A percentile compares a stretch with the other conserved stretches of the same genome.
Conservation (phyloP, 2,329 filamentous ascomycete genomes). For the Fusarium miscanthi region DNA sequence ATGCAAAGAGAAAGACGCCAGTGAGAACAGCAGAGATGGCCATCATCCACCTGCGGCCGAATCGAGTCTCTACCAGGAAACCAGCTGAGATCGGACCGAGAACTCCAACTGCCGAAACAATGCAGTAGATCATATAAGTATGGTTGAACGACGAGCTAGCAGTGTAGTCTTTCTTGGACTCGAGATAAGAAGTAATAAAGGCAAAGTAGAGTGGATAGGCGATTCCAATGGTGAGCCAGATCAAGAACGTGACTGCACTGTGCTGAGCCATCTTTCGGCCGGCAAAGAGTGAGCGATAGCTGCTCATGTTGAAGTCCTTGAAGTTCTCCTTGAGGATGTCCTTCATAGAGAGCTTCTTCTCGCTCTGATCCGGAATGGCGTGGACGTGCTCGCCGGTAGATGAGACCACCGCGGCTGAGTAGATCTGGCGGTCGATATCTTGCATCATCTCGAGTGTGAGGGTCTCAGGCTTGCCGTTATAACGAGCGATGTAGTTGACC, state of each 20-base stretch:
- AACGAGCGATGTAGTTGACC: conserved; percentile 18
- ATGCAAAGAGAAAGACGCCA: conserved; percentile 37
- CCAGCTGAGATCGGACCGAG: conserved; percentile 37
- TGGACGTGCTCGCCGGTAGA: background rate
- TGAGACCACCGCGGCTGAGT: background rate
- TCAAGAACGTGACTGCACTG: conserved; percentile 62
- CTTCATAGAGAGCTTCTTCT: background rate
- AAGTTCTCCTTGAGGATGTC: conserved; percentile 44
- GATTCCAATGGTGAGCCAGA: conserved; percentile 70
- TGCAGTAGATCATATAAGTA: conserved; percentile 38
- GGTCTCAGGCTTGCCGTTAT: conserved; percentile 22
- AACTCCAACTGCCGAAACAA: conserved; percentile 39
- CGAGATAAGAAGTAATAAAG: conserved; percentile 52
- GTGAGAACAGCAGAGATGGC: background rate
- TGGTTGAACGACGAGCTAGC: background rate
- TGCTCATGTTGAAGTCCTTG: conserved; percentile 61
- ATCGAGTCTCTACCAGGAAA: conserved; percentile 28
- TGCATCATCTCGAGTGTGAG: conserved; percentile 34
- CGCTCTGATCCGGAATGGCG: background rate
- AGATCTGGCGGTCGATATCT: conserved; percentile 25
- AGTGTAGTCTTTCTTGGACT: conserved; percentile 28
- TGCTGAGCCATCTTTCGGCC: conserved; percentile 63
- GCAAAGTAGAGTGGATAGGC: conserved; percentile 67
- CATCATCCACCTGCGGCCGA: conserved; percentile 25
- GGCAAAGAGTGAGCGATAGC: conserved; percentile 66